Base-by-base conservation (phyloP, 768 basidiomycete genomes). In the Epithele typhae region DNA sequence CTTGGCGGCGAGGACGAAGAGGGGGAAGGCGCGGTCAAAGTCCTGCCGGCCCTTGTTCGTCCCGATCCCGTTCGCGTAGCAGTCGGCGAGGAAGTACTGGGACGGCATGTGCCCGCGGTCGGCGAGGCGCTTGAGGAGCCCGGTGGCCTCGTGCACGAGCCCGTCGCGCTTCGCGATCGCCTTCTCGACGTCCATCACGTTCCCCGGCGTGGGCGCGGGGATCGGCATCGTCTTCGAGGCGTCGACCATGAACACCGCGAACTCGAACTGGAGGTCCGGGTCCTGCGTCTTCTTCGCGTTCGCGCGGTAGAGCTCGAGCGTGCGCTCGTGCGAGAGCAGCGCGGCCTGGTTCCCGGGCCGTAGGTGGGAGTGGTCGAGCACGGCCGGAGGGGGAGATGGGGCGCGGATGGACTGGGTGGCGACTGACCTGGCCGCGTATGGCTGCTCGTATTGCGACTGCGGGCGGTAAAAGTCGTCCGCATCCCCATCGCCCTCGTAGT, bases 221-320 rank as follows among this genome's bases (percentile, higher is more conserved):
- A 89, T 82, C 34, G 86, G 85, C 63, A 92, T 79, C 2, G 86
- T 82, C 67, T 95, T 96, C 40, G 92, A 89, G 40, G 94, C 92
- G 61, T 97, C 96, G 62, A 99, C 87, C 88, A 97, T 93, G 76
- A 98, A 97, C 8, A 94, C 91, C 33, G 95, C 92, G 57, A 99
- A 97, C 64, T 99, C 96, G 73, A 93, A 98, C 64, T 95, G 94
- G 46, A 97, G 72, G 59, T 97, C 92, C 0, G 95, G 94, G 65
- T 98, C 92, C 70, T 96, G 92, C 0, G 94, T 96, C 71, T 98
- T 98, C 72, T 95, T 96, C 25, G 95, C 96, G 66, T 99, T 99
- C 36, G 86, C 82, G 38, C 96, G 88, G 72, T 99, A 99, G 52
- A 96, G 82, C 66, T 97, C 93, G 49, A 99, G 82, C 2, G 96